Evolutionary conservation across 345 rosid genomes (phyloP).

Genomic region (Durio zibethinus): DNA sequence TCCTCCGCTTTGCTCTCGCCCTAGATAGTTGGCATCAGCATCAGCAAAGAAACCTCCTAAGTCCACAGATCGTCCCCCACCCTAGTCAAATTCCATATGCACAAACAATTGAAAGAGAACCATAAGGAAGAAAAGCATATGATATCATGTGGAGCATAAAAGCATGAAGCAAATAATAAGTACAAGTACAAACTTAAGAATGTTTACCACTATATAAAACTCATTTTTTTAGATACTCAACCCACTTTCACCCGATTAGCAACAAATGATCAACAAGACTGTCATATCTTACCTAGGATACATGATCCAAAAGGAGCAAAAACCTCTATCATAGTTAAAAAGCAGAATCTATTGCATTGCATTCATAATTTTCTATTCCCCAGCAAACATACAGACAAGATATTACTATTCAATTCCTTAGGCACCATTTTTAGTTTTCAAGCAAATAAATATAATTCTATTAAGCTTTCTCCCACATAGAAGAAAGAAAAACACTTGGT

Average conservation of each 20-base stretch:
- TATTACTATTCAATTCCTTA: background rate
- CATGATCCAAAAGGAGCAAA: background rate
- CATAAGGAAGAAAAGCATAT: conserved; percentile 4
- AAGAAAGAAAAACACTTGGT: background rate
- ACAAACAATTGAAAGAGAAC: conserved; percentile 19
- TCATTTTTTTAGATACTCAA: background rate
- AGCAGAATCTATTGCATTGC: background rate
- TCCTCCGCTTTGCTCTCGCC: conserved; percentile 48
- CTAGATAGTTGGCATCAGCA: conserved; percentile 54
- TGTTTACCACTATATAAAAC: background rate
- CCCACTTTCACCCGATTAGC: no score
- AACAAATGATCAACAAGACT: no score
- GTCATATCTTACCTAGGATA: background rate
- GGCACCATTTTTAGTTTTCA: background rate
- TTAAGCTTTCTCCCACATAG: background rate
- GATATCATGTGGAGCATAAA: background rate
- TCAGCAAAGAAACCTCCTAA: conserved; percentile 80
- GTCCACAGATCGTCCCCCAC: conserved; percentile 54
- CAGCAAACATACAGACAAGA: background rate
- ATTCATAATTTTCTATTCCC: background rate
- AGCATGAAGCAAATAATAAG: background rate
- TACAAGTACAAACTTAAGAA: background rate
- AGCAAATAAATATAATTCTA: background rate
- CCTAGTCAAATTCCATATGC: conserved; percentile 42
- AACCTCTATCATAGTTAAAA: background rate